These are phyloP conservation scores for Dendrobium officinale DNA, from an alignment of 106 monocot species.

Conservation along the genomic window DNA sequence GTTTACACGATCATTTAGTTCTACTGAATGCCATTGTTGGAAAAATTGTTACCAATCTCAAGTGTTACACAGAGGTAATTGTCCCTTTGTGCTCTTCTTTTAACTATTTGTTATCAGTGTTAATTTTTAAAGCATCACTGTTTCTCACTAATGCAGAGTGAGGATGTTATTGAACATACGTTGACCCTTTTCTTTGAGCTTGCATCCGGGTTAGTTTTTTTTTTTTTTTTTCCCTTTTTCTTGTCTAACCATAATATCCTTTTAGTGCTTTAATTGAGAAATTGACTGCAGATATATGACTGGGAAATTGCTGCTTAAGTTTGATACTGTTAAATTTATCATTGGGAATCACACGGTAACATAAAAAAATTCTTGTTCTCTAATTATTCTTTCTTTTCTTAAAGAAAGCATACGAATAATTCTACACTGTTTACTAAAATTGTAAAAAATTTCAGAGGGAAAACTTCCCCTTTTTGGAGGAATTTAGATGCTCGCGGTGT, in stretches of 20 bases:
- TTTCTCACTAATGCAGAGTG: constrained; percentile 44
- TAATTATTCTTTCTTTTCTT: background rate
- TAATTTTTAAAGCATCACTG: constrained; percentile 8
- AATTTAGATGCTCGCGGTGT: constrained; percentile 78
- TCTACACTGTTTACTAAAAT: background rate
- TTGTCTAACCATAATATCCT: background rate
- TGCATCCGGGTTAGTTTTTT: constrained; percentile 71
- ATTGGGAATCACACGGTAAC: constrained; percentile 84
- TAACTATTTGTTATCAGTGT: constrained; percentile 9
- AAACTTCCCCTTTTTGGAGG: constrained; percentile 89
- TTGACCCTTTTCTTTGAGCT: constrained; percentile 84
- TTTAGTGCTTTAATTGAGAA: constrained; percentile 10
- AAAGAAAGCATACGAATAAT: background rate
- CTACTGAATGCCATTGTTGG: constrained; percentile 91
- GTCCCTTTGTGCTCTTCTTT: constrained; percentile 7
- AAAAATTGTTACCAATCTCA: constrained; percentile 93
- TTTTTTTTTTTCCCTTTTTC: background rate
- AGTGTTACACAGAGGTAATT: constrained; percentile 84
- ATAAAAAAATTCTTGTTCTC: background rate
- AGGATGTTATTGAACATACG: constrained; percentile 92
- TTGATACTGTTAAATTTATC: constrained; percentile 88
- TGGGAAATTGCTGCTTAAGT: constrained; percentile 95
- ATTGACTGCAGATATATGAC: constrained; percentile 86
- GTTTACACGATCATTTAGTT: constrained; percentile 91
- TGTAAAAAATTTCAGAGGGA: constrained; percentile 54